phyloP scores from a whole-genome alignment of 73 alveolate genomes.

The Symbiodinium pilosum region DNA sequence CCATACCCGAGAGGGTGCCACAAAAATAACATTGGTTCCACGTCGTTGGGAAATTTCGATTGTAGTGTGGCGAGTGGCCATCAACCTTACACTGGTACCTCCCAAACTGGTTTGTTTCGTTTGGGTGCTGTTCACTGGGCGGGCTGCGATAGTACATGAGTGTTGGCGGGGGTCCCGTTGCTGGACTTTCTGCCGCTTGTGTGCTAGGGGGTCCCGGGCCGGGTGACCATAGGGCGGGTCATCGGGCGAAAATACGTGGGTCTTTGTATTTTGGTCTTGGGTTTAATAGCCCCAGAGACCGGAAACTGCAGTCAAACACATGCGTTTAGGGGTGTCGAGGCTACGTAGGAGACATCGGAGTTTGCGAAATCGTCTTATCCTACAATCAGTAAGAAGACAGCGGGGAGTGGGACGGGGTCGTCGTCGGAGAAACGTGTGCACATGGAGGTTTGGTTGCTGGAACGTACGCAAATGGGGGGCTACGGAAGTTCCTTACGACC shows the following conservation, averaged over 20 bases:
- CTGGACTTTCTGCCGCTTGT: neutral
- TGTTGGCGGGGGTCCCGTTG: neutral
- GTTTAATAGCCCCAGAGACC: neutral
- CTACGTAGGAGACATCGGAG: neutral
- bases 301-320: too few species aligned
- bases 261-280: neutral
- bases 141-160: neutral
- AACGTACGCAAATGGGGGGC: constrained; percentile 25
- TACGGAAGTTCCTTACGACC: neutral
- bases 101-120: neutral
- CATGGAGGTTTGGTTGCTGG: neutral
- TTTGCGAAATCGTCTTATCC: neutral
- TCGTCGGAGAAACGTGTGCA: neutral
- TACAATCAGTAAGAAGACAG: neutral
- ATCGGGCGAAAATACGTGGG: neutral
- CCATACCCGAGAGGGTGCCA: neutral
- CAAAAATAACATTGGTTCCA: neutral
- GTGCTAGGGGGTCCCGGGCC: neutral
- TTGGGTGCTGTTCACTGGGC: neutral
- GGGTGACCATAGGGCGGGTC: neutral
- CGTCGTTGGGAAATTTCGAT: neutral
- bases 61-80: neutral
- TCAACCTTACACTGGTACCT: neutral
- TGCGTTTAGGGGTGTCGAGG: neutral
- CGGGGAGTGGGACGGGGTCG: neutral